Evolutionary conservation across 1,139 yeast species (phyloP), one percentile per base, ranked within the genome.

Genomic region (Lodderomyces metapsilosis): DNA sequence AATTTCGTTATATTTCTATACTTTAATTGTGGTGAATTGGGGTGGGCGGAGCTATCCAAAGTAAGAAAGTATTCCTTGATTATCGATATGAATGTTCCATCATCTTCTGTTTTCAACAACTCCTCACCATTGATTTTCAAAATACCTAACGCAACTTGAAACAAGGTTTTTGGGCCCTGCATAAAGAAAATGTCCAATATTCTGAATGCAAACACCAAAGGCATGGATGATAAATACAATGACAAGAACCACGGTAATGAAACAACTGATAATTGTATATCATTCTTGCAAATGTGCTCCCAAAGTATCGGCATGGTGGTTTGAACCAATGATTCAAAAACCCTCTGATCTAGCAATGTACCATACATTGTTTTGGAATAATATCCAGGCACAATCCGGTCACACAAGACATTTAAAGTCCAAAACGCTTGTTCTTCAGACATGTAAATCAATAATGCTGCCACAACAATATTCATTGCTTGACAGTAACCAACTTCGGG

Each of bases 321-420:
- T 56, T 85, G 88, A 0, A 92, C 96, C 45, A 94, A 72, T 1
- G 89, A 80, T 61, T 94, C 98, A 59, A 92, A 87, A 1, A 94
- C 98, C 52, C 82, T 80, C 63, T 94, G 99, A 58, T 94, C 99
- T 32, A 94, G 68, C 30, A 94, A 68, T 0, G 97, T 92, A 18
- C 99, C 99, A 56, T 91, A 92, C 99, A 94, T 94, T 2, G 98
- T 92, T 55, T 84, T 88, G 2, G 98, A 91, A 58, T 94, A 94
- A 61, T 94, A 94, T 0, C 98, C 98, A 0, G 98, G 98, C 3
- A 91, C 86, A 45, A 87, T 76, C 35, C 81, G 74, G 47, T 89
- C 96, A 66, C 97, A 89, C 4, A 94, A 64, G n/a, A 79, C 76
- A 44, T 83, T 79, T 45, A 94, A 70, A 44, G 94, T 79, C 98